Evolutionary conservation across 495 filamentous ascomycete genomes (phyloP).

Genomic region (Penicillium tannophilum): DNA sequence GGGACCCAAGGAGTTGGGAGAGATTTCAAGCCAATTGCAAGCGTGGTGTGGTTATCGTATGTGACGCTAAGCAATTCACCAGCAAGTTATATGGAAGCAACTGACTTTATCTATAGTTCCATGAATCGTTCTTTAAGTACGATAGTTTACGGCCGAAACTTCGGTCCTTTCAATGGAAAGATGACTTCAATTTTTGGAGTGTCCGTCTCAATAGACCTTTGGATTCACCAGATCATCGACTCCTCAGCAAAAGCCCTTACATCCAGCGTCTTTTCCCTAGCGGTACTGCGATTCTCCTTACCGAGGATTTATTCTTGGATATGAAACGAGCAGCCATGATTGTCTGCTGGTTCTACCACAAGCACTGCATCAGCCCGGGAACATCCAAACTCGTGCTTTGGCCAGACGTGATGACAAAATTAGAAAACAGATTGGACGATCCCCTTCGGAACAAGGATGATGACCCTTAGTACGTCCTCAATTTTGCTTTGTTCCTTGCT

Average conservation of each 20-base stretch:
- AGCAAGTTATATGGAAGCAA: neutral
- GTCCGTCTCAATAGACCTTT: constrained; percentile 35
- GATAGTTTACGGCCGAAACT: constrained; percentile 31
- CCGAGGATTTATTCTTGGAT: constrained; percentile 61
- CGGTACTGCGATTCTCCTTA: constrained; percentile 61
- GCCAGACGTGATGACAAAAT: constrained; percentile 43
- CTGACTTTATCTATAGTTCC: constrained; percentile 34
- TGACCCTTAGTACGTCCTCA: constrained; percentile 26
- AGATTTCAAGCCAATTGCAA: constrained; percentile 11
- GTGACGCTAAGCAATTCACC: constrained; percentile 6
- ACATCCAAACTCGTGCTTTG: constrained; percentile 45
- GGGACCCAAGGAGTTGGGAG: constrained; percentile 1
- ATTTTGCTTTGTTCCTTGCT: neutral
- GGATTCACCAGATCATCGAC: constrained; percentile 11
- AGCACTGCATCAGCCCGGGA: constrained; percentile 19
- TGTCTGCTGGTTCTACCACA: constrained; percentile 57
- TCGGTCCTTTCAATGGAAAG: constrained; percentile 20
- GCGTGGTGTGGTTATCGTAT: constrained; percentile 46
- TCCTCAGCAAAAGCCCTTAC: constrained; percentile 21
- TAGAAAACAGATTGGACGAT: constrained; percentile 27
- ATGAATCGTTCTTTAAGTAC: constrained; percentile 38
- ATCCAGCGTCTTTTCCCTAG: constrained; percentile 57
- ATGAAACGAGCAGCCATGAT: constrained; percentile 51
- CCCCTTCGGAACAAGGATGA: constrained; percentile 11
- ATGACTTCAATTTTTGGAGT: constrained; percentile 39